A percentile compares a stretch with the other conserved stretches of the same genome.
Conservation (phyloP, 2,329 filamentous ascomycete genomes). For the Nigrospora oryzae region DNA sequence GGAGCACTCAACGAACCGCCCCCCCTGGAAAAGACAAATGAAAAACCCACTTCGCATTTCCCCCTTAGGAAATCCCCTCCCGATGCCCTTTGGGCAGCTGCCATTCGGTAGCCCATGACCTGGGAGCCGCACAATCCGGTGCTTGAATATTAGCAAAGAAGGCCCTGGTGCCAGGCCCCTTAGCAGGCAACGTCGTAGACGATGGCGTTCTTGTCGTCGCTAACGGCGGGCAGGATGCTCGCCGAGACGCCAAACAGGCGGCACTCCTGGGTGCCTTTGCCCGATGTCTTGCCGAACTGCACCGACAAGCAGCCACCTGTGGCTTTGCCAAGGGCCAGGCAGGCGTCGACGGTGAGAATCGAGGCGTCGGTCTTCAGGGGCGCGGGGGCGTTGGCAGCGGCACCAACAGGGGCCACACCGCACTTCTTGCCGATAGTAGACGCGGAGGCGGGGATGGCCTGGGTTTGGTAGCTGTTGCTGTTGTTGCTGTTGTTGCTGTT, state of each 20-base stretch:
- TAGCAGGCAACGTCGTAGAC: constrained; percentile 4
- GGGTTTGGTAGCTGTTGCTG: no score
- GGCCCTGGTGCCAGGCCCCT: neutral
- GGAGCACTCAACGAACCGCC: no score
- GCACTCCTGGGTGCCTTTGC: constrained; percentile 1
- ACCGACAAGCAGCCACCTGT: constrained; percentile 2
- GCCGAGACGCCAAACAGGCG: constrained; percentile 1
- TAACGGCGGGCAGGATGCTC: neutral
- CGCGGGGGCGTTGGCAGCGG: neutral
- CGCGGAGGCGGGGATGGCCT: no score
- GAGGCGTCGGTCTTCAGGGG: constrained; percentile 2
- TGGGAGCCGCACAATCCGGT: no score
- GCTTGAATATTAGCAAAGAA: no score
- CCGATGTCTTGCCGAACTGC: constrained; percentile 1
- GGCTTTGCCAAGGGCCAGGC: constrained; percentile 2
- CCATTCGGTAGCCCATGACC: no score
- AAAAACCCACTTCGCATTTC: no score
- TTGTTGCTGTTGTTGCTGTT: no score
- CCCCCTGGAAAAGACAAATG: no score
- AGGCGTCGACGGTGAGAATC: constrained; percentile 1
- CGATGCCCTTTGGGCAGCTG: no score
- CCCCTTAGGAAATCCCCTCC: no score
- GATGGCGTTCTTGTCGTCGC: neutral
- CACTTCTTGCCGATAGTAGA: neutral
- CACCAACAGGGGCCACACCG: neutral